phyloP scores from a whole-genome alignment of 2,329 filamentous ascomycete genomes.

The Trichophyton benhamiae region DNA sequence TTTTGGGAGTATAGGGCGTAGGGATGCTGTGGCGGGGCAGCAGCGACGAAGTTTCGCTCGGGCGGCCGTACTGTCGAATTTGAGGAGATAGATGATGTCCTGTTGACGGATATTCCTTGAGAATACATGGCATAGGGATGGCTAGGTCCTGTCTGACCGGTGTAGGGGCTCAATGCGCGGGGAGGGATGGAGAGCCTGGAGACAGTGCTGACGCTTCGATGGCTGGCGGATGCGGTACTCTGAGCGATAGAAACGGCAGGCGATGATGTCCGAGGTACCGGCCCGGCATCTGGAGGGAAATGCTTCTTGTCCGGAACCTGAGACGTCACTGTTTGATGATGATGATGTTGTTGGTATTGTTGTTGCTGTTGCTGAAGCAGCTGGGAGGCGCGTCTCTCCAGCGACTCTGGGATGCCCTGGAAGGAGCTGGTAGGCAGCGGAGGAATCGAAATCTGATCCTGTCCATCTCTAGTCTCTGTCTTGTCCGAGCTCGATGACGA shows the following conservation, averaged over 20 bases:
- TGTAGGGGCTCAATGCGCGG: slow-evolving; percentile 51
- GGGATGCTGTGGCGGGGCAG: slow-evolving; percentile 63
- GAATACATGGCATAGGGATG: slow-evolving; percentile 79
- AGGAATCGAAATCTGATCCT: background rate
- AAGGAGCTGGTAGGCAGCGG: slow-evolving; percentile 7
- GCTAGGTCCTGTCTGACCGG: slow-evolving; percentile 59
- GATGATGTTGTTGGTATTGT: slow-evolving; percentile 8
- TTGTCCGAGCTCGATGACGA: background rate
- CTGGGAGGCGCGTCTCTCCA: slow-evolving; percentile 21
- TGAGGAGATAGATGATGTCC: slow-evolving; percentile 57
- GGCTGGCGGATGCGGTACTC: slow-evolving; percentile 22
- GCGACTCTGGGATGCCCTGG: background rate
- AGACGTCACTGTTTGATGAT: slow-evolving; percentile 10
- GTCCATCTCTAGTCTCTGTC: background rate
- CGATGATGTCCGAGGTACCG: slow-evolving; percentile 14
- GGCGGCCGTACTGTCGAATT: slow-evolving; percentile 52
- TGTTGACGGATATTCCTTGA: slow-evolving; percentile 49
- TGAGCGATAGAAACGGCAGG: slow-evolving; percentile 11
- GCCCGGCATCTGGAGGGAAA: slow-evolving; percentile 7
- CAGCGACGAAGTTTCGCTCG: slow-evolving; percentile 47
- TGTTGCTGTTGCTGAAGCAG: slow-evolving; percentile 13
- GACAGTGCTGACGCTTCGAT: slow-evolving; percentile 33
- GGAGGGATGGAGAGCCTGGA: slow-evolving; percentile 37
- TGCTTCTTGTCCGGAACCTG: slow-evolving; percentile 9
- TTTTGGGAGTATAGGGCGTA: slow-evolving; percentile 80